Conservation (phyloP, 345 rosid species). For the Murraya koenigii region DNA sequence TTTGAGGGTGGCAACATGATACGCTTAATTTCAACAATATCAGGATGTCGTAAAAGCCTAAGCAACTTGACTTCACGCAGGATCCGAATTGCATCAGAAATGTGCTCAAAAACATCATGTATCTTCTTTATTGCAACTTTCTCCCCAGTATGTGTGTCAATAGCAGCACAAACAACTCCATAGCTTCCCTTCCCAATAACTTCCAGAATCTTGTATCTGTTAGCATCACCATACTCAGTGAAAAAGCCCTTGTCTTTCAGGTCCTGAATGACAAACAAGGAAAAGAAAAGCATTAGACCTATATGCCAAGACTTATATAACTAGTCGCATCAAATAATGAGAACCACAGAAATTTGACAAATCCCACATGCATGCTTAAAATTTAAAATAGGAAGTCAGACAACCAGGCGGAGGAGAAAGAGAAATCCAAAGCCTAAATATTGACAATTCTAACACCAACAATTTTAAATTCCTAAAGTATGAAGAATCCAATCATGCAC, state of each 20-base stretch:
- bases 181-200: conserved; percentile 97
- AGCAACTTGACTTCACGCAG: conserved; percentile 94
- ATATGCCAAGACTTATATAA: background rate
- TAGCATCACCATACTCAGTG: conserved; percentile 97
- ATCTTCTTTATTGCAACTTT: conserved; percentile 95
- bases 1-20: conserved; percentile 94
- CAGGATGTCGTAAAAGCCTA: conserved; percentile 84
- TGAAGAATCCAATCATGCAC: background rate
- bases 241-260: conserved; percentile 79
- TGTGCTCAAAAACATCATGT: conserved; percentile 82
- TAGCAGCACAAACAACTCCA: conserved; percentile 96
- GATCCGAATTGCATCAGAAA: conserved; percentile 83
- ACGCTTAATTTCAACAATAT: conserved; percentile 90
- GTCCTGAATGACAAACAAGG: conserved; percentile 34
- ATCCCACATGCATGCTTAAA: background rate
- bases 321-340: background rate
- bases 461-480: background rate
- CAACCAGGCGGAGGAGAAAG: background rate
- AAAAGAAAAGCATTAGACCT: background rate
- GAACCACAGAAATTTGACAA: background rate
- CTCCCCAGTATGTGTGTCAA: conserved; percentile 91
- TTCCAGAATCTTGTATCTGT: conserved; percentile 79
- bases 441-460: background rate
- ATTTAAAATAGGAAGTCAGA: background rate
- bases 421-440: background rate